These are phyloP conservation scores for Exophiala calicioides DNA, from an alignment of 2,329 filamentous ascomycete species.

Conservation along the genomic window DNA sequence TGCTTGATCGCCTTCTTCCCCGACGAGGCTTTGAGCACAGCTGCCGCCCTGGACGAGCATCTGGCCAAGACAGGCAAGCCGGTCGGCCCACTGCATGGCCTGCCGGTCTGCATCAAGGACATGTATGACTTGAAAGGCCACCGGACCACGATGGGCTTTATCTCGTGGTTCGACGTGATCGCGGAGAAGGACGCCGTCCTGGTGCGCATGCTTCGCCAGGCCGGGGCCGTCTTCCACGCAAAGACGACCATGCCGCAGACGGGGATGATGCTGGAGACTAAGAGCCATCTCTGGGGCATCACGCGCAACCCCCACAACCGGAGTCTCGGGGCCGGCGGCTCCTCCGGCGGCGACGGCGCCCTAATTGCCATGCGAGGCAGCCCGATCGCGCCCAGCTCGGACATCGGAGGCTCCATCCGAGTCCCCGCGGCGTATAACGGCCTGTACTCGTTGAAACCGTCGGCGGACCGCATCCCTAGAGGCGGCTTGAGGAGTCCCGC, in stretches of 20 bases:
- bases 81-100: slow-evolving; percentile 40
- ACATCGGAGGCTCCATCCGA: slow-evolving; percentile 16
- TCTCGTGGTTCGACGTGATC: slow-evolving; percentile 61
- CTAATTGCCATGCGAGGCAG: slow-evolving; percentile 59
- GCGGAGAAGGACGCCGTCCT: slow-evolving; percentile 57
- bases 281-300: no score
- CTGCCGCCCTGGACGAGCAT: slow-evolving; percentile 38
- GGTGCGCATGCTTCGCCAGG: slow-evolving; percentile 57
- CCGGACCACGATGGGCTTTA: slow-evolving; percentile 49
- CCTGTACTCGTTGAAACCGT: slow-evolving; percentile 12
- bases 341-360: slow-evolving; percentile 64
- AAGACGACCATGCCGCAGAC: no score
- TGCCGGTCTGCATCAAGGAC: slow-evolving; percentile 40
- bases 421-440: slow-evolving; percentile 11
- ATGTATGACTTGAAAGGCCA: slow-evolving; percentile 52
- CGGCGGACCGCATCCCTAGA: slow-evolving; percentile 1
- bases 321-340: slow-evolving; percentile 62
- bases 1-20: slow-evolving; percentile 42
- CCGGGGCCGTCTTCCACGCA: slow-evolving; percentile 65
- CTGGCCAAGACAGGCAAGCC: slow-evolving; percentile 34
- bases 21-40: slow-evolving; percentile 37
- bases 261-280: no score
- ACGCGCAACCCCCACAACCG: slow-evolving; percentile 65
- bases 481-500: slow-evolving; percentile 1
- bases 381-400: slow-evolving; percentile 4